Conservation (phyloP, 306 rosid species). For the Vigna radiata region DNA sequence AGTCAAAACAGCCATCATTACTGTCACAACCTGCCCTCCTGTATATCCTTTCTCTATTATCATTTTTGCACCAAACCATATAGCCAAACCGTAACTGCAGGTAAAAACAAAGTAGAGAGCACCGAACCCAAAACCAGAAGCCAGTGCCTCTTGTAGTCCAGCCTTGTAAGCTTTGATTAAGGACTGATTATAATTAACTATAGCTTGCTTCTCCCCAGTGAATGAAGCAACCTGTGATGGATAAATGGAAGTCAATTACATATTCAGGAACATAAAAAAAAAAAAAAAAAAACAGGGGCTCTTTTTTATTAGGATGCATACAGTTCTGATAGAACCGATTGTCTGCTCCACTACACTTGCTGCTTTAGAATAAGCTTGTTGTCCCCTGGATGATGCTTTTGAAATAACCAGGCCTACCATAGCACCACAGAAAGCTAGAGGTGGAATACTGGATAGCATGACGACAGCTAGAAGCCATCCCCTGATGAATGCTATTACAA, state of each 20-base stretch:
- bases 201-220: conserved; percentile 82
- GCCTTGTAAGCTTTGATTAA: conserved; percentile 61
- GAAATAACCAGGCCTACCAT: conserved; percentile 49
- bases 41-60: conserved; percentile 66
- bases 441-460: conserved; percentile 70
- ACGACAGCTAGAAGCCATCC: conserved; percentile 86
- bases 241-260: background rate
- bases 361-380: conserved; percentile 69
- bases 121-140: conserved; percentile 69
- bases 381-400: conserved; percentile 66
- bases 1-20: conserved; percentile 41
- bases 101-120: conserved; percentile 41
- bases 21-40: conserved; percentile 68
- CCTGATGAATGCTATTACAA: conserved; percentile 64
- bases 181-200: conserved; percentile 59
- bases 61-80: conserved; percentile 80
- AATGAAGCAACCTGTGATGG: conserved; percentile 72
- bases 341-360: conserved; percentile 80
- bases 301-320: conserved; percentile 42
- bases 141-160: conserved; percentile 62
- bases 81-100: conserved; percentile 61
- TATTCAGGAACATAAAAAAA: background rate
- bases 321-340: conserved; percentile 80
- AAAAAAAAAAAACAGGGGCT: background rate
- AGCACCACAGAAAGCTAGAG: conserved; percentile 64